phyloP scores from a whole-genome alignment of 208 protist genomes.

The Entamoeba histolytica region DNA sequence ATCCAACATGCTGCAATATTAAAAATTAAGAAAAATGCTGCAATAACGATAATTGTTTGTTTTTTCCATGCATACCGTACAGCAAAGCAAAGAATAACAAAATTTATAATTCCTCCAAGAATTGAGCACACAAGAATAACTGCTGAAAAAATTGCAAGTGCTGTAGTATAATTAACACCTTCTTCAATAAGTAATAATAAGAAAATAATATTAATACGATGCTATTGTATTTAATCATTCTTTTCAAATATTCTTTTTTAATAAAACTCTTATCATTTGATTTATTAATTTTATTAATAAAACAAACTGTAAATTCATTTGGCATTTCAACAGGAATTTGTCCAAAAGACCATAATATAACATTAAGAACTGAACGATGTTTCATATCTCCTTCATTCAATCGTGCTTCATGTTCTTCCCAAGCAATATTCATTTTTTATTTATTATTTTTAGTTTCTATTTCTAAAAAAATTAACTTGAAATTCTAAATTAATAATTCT shows the following conservation, averaged over 20 bases:
- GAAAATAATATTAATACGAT: not conserved
- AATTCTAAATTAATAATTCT: too few relatives aligned
- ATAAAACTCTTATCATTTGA: too few relatives aligned
- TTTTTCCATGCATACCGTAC: not conserved
- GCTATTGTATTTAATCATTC: not conserved
- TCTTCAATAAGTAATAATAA: not conserved
- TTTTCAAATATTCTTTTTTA: too few relatives aligned
- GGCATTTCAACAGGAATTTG: not conserved
- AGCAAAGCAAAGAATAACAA: not conserved
- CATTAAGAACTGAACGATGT: not conserved
- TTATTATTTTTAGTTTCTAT: too few relatives aligned
- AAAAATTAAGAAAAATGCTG: not conserved
- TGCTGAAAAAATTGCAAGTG: not conserved
- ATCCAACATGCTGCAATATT: not conserved
- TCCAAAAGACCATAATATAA: not conserved
- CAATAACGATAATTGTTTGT: not conserved
- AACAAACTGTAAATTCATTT: not conserved
- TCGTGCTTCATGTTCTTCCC: not conserved
- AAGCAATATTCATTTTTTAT: not conserved
- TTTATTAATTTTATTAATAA: not conserved
- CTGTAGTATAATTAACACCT: not conserved
- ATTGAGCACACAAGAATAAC: not conserved
- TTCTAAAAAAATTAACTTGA: too few relatives aligned
- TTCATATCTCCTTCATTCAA: not conserved
- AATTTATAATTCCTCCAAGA: not conserved